Conservation (phyloP, 345 rosid species). For the Camelina laxa region DNA sequence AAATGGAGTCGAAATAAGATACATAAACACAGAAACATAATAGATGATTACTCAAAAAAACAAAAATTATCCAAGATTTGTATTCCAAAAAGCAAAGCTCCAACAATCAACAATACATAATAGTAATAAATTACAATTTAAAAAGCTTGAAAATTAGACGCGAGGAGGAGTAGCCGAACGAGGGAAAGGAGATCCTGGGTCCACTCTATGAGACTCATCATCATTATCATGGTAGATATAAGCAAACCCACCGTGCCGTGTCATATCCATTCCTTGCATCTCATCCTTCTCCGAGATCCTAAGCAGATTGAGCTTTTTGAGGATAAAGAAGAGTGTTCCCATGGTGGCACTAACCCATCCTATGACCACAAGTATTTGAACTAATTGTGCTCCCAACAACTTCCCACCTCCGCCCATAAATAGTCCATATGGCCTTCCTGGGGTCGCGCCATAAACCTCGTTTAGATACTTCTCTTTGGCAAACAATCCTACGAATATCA, state of each 20-base stretch:
- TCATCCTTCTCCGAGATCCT: conserved; percentile 80
- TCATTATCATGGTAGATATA: conserved; percentile 70
- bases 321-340: conserved; percentile 73
- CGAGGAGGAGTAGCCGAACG: conserved; percentile 2
- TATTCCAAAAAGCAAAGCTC: background rate
- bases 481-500: conserved; percentile 78
- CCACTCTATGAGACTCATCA: conserved; percentile 42
- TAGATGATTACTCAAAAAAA: background rate
- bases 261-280: conserved; percentile 82
- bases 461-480: conserved; percentile 60
- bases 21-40: background rate
- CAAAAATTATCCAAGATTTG: background rate
- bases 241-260: conserved; percentile 92
- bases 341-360: conserved; percentile 91
- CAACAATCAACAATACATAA: background rate
- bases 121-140: background rate
- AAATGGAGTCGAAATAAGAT: background rate
- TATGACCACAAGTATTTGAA: conserved; percentile 64
- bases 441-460: conserved; percentile 55
- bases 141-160: conserved; percentile 13
- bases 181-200: conserved; percentile 43
- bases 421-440: conserved; percentile 60
- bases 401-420: conserved; percentile 91
- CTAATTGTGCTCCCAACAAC: conserved; percentile 78
- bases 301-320: conserved; percentile 59